Percentiles rank a stretch among this genome's conserved stretches.
Evolutionary conservation across 768 basidiomycete species (phyloP).

Genomic region (Cystobasidium ongulense): DNA sequence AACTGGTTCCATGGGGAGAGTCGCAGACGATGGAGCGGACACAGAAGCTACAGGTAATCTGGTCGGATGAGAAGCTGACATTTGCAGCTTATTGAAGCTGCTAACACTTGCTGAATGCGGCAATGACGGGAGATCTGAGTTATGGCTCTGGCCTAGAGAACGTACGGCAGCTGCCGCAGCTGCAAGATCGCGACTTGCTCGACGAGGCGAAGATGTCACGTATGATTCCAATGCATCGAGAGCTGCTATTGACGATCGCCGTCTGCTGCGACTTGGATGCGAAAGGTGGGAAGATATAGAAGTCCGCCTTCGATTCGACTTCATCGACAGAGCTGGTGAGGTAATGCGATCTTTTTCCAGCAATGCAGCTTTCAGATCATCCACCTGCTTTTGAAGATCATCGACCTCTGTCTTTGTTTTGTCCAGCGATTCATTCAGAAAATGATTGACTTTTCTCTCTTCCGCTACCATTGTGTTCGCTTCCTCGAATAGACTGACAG

Average conservation of each 20-base stretch:
- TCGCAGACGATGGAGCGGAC: neutral
- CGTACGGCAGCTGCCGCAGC: conserved; percentile 27
- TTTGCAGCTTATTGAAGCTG: neutral
- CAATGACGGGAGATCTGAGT: neutral
- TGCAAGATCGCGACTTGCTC: conserved; percentile 17
- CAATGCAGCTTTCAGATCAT: neutral
- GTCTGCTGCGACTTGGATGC: neutral
- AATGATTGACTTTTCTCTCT: conserved; percentile 60
- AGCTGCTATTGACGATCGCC: conserved; percentile 17
- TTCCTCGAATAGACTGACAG: conserved; percentile 77
- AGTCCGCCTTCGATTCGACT: neutral
- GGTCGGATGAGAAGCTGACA: neutral
- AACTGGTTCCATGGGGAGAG: neutral
- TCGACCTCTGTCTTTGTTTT: conserved; percentile 37
- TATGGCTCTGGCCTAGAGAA: conserved; percentile 2
- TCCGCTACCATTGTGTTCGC: conserved; percentile 98
- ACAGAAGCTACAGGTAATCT: neutral
- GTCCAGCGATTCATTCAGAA: conserved; percentile 38
- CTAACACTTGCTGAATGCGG: neutral
- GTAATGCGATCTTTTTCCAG: neutral
- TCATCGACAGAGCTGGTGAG: neutral
- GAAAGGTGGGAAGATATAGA: neutral
- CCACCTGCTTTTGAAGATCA: conserved; percentile 3
- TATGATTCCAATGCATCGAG: conserved; percentile 10
- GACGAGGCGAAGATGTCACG: neutral